Conservation (phyloP, 2,329 filamentous ascomycete genomes). For the Fusarium robinianum region DNA sequence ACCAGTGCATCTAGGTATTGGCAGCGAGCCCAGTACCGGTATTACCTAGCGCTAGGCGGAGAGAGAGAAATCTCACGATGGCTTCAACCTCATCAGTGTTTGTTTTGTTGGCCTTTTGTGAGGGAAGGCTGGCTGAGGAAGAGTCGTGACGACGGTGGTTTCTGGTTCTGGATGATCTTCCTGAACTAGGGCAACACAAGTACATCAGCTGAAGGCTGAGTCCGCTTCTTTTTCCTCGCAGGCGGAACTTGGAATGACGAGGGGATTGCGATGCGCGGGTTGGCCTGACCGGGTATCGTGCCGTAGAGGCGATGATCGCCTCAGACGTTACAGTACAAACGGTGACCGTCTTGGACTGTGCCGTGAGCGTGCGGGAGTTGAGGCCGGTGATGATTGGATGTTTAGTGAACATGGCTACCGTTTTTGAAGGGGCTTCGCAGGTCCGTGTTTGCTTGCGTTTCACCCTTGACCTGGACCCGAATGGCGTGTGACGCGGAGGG, state of each 20-base stretch:
- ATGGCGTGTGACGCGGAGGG: conserved; percentile 20
- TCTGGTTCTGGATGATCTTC: too few species aligned
- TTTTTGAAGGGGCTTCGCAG: conserved; percentile 21
- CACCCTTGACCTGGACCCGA: conserved; percentile 11
- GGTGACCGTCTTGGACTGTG: conserved; percentile 30
- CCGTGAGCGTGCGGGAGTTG: conserved; percentile 1
- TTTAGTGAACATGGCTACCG: conserved; percentile 27
- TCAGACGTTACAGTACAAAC: conserved; percentile 19
- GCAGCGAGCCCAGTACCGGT: too few species aligned
- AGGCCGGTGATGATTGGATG: conserved; percentile 20
- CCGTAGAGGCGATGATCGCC: conserved; percentile 23
- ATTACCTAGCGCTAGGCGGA: too few species aligned
- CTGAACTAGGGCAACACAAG: too few species aligned
- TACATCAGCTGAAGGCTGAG: too few species aligned
- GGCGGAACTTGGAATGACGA: conserved; percentile 27
- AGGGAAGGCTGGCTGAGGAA: conserved; percentile 10
- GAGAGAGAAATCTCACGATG: conserved; percentile 27
- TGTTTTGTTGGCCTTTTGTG: conserved; percentile 12
- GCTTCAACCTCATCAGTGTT: conserved; percentile 32
- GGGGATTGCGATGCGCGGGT: conserved; percentile 32
- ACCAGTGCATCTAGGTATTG: too few species aligned
- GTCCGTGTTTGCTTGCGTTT: conserved; percentile 12
- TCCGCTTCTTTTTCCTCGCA: conserved; percentile 27
- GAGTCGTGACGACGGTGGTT: conserved; percentile 13
- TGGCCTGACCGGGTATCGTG: conserved; percentile 13